phyloP scores from a whole-genome alignment of 305 asterid species.

The Vinca major region DNA sequence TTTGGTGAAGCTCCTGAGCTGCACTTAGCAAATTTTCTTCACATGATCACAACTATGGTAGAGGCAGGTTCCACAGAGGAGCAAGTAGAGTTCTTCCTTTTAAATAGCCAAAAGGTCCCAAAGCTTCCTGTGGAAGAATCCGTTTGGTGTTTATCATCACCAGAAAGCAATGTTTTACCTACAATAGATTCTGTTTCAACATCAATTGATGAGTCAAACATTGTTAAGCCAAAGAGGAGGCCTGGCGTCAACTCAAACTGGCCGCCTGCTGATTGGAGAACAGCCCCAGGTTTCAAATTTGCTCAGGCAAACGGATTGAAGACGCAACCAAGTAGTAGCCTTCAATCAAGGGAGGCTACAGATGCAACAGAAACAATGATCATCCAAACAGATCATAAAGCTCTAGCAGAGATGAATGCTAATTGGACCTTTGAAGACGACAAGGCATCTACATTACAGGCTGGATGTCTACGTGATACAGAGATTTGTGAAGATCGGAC shows the following conservation, averaged over 20 bases:
- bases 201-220: conserved; percentile 26
- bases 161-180: conserved; percentile 20
- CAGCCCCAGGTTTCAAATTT: conserved; percentile 41
- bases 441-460: conserved; percentile 18
- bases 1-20: conserved; percentile 45
- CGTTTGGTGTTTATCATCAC: conserved; percentile 49
- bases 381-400: neutral
- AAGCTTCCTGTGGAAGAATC: conserved; percentile 59
- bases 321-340: conserved; percentile 11
- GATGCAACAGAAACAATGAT: conserved; percentile 10
- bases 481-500: conserved; percentile 22
- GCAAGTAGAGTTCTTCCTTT: conserved; percentile 63
- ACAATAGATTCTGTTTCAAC: conserved; percentile 12
- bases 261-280: conserved; percentile 71
- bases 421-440: conserved; percentile 25
- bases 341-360: conserved; percentile 16
- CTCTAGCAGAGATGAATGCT: conserved; percentile 23
- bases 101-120: conserved; percentile 73
- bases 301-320: conserved; percentile 7
- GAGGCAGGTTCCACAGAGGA: conserved; percentile 74
- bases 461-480: conserved; percentile 18
- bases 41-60: conserved; percentile 70
- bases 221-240: conserved; percentile 21
- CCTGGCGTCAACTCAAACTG: conserved; percentile 36
- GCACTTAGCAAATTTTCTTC: conserved; percentile 83